These are phyloP conservation scores for Fusarium caatingaense DNA, from an alignment of 2,329 filamentous ascomycete genomes.

Conservation along the genomic window DNA sequence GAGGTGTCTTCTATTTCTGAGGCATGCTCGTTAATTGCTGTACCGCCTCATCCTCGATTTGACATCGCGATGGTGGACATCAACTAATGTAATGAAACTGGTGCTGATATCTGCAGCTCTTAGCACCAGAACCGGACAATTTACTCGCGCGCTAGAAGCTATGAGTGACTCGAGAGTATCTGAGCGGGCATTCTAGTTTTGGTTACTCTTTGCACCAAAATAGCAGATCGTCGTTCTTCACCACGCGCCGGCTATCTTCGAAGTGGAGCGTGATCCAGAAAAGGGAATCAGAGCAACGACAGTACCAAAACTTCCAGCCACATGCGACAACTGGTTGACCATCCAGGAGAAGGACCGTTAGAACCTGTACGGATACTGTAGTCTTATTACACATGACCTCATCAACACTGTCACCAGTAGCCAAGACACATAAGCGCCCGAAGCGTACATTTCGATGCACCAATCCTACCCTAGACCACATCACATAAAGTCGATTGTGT, in stretches of 20 bases:
- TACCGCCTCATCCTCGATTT: neutral
- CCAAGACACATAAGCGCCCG: neutral
- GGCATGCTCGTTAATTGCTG: neutral
- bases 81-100: neutral
- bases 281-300: conserved; percentile 4
- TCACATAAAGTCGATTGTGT: neutral
- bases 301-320: conserved; percentile 2
- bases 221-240: conserved; percentile 10
- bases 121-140: neutral
- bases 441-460: neutral
- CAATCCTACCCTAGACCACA: neutral
- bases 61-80: neutral
- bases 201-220: neutral
- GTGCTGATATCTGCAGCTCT: neutral
- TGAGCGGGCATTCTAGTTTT: neutral
- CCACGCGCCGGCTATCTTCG: neutral
- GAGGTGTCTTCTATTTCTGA: neutral
- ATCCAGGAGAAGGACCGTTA: neutral
- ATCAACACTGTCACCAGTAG: neutral
- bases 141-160: neutral
- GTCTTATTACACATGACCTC: neutral
- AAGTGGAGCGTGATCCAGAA: neutral
- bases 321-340: neutral
- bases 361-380: neutral
- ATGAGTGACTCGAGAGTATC: neutral